phyloP scores from a whole-genome alignment of 495 filamentous ascomycete species.

The Neurospora sp. region DNA sequence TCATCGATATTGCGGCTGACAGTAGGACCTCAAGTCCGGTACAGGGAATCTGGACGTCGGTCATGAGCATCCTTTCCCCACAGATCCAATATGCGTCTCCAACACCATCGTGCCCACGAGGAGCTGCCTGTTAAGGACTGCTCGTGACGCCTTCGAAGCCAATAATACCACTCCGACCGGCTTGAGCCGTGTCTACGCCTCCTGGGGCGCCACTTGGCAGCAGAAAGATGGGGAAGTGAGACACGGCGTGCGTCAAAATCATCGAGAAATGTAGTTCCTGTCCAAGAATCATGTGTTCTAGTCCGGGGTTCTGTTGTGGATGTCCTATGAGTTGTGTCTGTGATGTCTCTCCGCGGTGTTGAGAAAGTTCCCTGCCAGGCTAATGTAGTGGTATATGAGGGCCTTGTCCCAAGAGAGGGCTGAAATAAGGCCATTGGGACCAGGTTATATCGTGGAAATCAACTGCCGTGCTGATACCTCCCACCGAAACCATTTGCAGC shows the following conservation, averaged over 20 bases:
- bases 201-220: constrained; percentile 7
- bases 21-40: constrained; percentile 7
- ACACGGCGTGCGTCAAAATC: not conserved
- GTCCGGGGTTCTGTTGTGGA: too few relatives aligned
- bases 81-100: constrained; percentile 1
- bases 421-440: not conserved
- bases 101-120: constrained; percentile 5
- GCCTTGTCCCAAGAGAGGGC: not conserved
- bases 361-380: too few relatives aligned
- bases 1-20: constrained; percentile 6
- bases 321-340: not conserved
- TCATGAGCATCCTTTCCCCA: constrained; percentile 14
- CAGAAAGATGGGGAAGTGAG: constrained; percentile 4
- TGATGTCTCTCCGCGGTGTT: not conserved
- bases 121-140: constrained; percentile 13
- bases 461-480: not conserved
- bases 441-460: not conserved
- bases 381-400: not conserved
- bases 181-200: constrained; percentile 21
- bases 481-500: not conserved
- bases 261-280: too few relatives aligned
- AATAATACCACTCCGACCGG: constrained; percentile 18
- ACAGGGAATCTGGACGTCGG: constrained; percentile 10
- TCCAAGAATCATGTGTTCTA: too few relatives aligned
- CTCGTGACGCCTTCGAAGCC: constrained; percentile 14